Conservation (phyloP, 257 asterid species). For the Pogostemon cablin region DNA sequence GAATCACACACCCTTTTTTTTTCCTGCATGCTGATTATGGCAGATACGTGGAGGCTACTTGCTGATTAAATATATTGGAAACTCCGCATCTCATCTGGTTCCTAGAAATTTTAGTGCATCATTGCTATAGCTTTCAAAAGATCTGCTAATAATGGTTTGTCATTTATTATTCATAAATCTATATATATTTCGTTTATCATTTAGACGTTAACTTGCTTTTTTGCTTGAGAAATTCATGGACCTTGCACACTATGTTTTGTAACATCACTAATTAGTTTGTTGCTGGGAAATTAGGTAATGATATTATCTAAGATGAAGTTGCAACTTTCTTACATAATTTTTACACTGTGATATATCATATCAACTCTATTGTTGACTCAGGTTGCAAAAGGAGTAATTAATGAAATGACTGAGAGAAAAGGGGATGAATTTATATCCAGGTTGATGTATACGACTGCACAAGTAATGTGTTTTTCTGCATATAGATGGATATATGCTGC, state of each 20-base stretch:
- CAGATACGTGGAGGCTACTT: too few species aligned
- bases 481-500: constrained; percentile 22
- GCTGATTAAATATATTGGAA: too few species aligned
- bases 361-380: constrained; percentile 37
- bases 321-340: constrained; percentile 16
- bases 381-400: constrained; percentile 97
- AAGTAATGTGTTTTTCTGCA: background rate
- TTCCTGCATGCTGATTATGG: too few species aligned
- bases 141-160: constrained; percentile 81
- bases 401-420: constrained; percentile 73
- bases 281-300: constrained; percentile 62
- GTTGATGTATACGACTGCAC: constrained; percentile 39
- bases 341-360: constrained; percentile 8
- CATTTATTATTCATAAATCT: constrained; percentile 27
- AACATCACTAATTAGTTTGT: constrained; percentile 41
- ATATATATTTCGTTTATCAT: constrained; percentile 15
- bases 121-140: constrained; percentile 92
- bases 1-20: too few species aligned
- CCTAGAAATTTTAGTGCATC: constrained; percentile 78
- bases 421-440: constrained; percentile 99
- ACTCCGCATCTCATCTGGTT: constrained; percentile 68
- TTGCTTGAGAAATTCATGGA: constrained; percentile 23
- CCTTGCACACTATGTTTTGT: constrained; percentile 12
- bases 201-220: constrained; percentile 19
- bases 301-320: constrained; percentile 12